These are phyloP conservation scores for Mycena filopes DNA, from an alignment of 768 basidiomycete genomes.

Conservation along the genomic window DNA sequence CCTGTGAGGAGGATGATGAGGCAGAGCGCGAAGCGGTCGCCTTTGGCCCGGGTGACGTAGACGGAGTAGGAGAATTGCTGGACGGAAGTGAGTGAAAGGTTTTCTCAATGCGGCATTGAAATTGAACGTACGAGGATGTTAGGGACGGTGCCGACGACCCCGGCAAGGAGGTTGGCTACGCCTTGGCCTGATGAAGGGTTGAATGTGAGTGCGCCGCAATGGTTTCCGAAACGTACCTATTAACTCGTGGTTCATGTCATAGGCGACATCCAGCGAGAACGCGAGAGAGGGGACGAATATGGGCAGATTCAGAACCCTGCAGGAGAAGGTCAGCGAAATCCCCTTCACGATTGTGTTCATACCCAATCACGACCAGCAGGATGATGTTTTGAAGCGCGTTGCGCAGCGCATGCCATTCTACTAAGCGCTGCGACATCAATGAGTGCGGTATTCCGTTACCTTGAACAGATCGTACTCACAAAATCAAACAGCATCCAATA, in stretches of 20 bases:
- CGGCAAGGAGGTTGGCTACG: constrained; percentile 34
- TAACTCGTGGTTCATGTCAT: constrained; percentile 41
- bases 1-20: constrained; percentile 32
- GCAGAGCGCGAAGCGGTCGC: constrained; percentile 37
- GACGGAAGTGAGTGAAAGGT: neutral
- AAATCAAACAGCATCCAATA: constrained; percentile 40
- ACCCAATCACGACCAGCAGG: constrained; percentile 38
- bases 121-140: constrained; percentile 35
- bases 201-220: neutral
- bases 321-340: neutral
- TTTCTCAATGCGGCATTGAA: too few relatives aligned
- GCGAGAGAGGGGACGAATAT: constrained; percentile 39
- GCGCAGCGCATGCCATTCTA: constrained; percentile 37
- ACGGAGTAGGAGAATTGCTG: constrained; percentile 37
- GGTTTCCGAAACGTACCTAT: constrained; percentile 8
- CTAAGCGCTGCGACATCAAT: neutral
- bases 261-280: constrained; percentile 36
- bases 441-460: too few relatives aligned
- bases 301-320: constrained; percentile 36
- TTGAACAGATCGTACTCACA: too few relatives aligned
- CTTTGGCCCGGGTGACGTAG: constrained; percentile 37
- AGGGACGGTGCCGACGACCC: constrained; percentile 34
- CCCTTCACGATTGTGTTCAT: neutral
- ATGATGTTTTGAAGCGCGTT: constrained; percentile 35
- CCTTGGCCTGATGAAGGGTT: constrained; percentile 30